phyloP scores from a whole-genome alignment of 169 alveolate species.

The Toxoplasma gondii region DNA sequence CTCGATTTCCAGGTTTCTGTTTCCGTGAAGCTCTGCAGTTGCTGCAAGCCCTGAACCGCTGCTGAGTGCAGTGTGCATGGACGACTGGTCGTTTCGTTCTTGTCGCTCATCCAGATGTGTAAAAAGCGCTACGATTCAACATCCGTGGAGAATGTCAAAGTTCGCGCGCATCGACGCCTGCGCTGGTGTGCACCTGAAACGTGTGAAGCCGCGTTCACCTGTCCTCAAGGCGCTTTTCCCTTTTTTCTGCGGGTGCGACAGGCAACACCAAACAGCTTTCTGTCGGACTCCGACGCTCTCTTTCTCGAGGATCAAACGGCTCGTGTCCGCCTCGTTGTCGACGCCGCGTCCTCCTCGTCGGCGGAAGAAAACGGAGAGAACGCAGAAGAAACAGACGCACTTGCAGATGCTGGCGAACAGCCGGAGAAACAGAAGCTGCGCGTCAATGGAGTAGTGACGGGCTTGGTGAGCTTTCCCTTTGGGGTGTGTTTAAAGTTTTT shows the following conservation, averaged over 20 bases:
- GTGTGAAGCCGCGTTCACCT: background rate
- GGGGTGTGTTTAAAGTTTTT: too few species aligned
- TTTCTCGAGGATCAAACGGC: conserved; percentile 59
- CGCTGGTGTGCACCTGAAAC: too few species aligned
- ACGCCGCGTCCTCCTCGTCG: background rate
- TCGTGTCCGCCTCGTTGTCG: conserved; percentile 44
- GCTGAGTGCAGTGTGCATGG: too few species aligned
- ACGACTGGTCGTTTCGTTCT: too few species aligned
- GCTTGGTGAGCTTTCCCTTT: background rate
- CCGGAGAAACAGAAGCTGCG: background rate
- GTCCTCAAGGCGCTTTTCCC: background rate
- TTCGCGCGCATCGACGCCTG: too few species aligned
- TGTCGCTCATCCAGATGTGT: too few species aligned
- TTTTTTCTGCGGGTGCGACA: background rate
- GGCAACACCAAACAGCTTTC: conserved; percentile 11
- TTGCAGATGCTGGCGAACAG: background rate
- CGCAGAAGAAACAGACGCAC: background rate
- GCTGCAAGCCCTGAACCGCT: too few species aligned
- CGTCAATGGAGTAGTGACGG: conserved; percentile 17
- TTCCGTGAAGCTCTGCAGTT: too few species aligned
- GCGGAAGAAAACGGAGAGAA: background rate
- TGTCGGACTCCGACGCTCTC: conserved; percentile 29
- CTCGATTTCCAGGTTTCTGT: too few species aligned
- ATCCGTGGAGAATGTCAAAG: too few species aligned
- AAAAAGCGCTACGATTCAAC: too few species aligned